These are phyloP conservation scores for Mortierella sp. DNA, from an alignment of 371 early-diverging fungal species.

Conservation along the genomic window DNA sequence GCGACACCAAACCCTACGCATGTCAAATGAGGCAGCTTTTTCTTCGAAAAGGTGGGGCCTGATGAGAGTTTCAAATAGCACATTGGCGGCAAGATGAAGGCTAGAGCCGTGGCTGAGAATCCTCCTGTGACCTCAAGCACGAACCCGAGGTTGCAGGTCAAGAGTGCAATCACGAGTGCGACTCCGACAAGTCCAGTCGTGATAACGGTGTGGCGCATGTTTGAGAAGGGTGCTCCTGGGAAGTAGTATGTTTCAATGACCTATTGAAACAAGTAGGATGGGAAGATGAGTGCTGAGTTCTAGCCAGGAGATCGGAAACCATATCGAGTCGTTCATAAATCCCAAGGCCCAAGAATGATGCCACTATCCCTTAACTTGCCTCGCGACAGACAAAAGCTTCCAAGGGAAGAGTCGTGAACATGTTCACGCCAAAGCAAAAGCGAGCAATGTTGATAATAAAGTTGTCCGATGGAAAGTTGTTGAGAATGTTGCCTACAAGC, in stretches of 20 bases:
- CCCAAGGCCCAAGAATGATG: too few relatives aligned
- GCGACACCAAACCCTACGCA: slow-evolving; percentile 72
- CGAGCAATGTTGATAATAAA: slow-evolving; percentile 81
- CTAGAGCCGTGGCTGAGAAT: slow-evolving; percentile 82
- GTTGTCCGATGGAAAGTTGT: slow-evolving; percentile 80
- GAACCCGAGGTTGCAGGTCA: slow-evolving; percentile 78
- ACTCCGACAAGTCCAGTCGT: slow-evolving; percentile 70
- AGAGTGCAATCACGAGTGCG: slow-evolving; percentile 67
- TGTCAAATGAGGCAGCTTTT: slow-evolving; percentile 70
- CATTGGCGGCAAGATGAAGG: slow-evolving; percentile 80
- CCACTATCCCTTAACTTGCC: too few relatives aligned
- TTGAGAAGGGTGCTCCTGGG: slow-evolving; percentile 59
- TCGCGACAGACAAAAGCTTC: slow-evolving; percentile 85
- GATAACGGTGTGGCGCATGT: slow-evolving; percentile 65
- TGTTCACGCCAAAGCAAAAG: slow-evolving; percentile 82
- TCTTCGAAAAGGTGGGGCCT: slow-evolving; percentile 59
- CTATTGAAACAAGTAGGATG: slow-evolving; percentile 34
- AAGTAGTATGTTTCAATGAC: slow-evolving; percentile 73
- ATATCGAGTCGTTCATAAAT: too few relatives aligned
- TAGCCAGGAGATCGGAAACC: too few relatives aligned
- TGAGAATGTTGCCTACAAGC: slow-evolving; percentile 74
- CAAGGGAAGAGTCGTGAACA: slow-evolving; percentile 84
- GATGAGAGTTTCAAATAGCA: slow-evolving; percentile 74
- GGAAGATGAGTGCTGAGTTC: too few relatives aligned
- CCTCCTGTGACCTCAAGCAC: slow-evolving; percentile 84